Conservation (phyloP, 2,329 filamentous ascomycete species). For the Fusarium incarnatum region DNA sequence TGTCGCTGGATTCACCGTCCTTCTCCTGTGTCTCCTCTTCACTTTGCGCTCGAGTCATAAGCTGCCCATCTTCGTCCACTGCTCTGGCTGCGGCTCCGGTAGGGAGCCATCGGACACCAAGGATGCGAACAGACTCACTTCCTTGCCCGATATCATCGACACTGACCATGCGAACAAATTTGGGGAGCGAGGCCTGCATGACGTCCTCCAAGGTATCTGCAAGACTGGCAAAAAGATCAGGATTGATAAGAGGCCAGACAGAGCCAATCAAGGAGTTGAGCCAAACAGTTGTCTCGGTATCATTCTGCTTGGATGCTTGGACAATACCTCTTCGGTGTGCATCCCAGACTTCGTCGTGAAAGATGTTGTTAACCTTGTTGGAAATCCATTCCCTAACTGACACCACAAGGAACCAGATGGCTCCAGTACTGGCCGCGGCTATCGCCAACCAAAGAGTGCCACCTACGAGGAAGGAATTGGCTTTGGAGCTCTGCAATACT, state of each 20-base stretch:
- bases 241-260: conserved; percentile 81
- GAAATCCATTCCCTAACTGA: conserved; percentile 69
- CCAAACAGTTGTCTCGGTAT: conserved; percentile 76
- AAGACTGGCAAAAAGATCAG: conserved; percentile 76
- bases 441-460: conserved; percentile 45
- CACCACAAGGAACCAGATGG: conserved; percentile 53
- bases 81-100: conserved; percentile 74
- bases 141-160: conserved; percentile 82
- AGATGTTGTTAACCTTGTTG: conserved; percentile 70
- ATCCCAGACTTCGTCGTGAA: conserved; percentile 78
- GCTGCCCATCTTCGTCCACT: conserved; percentile 68
- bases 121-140: conserved; percentile 75
- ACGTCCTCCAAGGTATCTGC: conserved; percentile 81
- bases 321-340: conserved; percentile 67
- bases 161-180: conserved; percentile 77
- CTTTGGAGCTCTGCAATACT: conserved; percentile 13
- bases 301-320: conserved; percentile 54
- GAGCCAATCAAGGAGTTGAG: conserved; percentile 75
- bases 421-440: conserved; percentile 42
- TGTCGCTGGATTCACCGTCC: conserved; percentile 54
- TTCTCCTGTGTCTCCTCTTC: conserved; percentile 51
- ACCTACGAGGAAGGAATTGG: conserved; percentile 34
- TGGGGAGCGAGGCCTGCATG: conserved; percentile 81
- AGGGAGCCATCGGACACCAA: conserved; percentile 78
- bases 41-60: conserved; percentile 56